Evolutionary conservation across 225 moss, liverwort and hornwort species (phyloP).

Genomic region (Thuidium tamariscinum): DNA sequence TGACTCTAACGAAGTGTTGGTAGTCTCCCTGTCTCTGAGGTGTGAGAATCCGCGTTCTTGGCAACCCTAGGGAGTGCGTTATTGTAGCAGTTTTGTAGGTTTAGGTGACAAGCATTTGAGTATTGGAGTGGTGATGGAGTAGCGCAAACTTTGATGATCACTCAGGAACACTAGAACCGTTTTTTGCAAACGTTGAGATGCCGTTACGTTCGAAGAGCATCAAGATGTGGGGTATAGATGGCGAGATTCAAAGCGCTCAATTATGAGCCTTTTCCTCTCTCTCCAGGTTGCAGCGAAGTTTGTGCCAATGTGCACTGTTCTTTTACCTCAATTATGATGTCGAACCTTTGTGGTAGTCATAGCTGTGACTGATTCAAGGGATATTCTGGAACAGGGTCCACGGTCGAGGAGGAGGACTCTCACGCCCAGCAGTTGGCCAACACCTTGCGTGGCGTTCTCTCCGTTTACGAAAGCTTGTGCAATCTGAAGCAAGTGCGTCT

Average conservation of each 20-base stretch:
- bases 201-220: not conserved
- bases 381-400: slow-evolving; percentile 7
- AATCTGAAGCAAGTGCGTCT: slow-evolving; percentile 45
- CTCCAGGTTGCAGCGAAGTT: not conserved
- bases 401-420: slow-evolving; percentile 8
- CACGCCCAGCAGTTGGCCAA: slow-evolving; percentile 16
- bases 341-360: not conserved
- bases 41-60: not conserved
- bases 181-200: not conserved
- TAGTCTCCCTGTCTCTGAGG: not conserved
- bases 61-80: not conserved
- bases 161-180: not conserved
- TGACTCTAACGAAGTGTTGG: not conserved
- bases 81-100: not conserved
- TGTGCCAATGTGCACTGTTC: not conserved
- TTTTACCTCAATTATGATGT: not conserved
- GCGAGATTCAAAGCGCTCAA: not conserved
- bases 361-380: not conserved
- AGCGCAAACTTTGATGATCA: not conserved
- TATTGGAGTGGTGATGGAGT: not conserved
- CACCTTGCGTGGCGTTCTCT: slow-evolving; percentile 37
- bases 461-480: slow-evolving; percentile 55
- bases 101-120: not conserved
- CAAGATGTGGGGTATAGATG: not conserved
- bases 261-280: not conserved